Conservation (phyloP, 768 basidiomycete genomes). For the Mycena leptocephala region DNA sequence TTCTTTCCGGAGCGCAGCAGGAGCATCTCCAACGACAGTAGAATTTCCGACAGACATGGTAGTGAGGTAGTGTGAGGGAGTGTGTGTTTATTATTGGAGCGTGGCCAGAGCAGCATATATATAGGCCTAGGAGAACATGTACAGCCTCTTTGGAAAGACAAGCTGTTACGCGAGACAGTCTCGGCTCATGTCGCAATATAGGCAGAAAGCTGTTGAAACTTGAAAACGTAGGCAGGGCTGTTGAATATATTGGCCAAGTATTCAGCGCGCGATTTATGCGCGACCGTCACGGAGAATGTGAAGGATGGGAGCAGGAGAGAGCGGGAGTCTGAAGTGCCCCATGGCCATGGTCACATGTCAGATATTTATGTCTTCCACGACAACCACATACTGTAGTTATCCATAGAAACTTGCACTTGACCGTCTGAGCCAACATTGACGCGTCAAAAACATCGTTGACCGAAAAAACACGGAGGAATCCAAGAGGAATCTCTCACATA, state of each 20-base stretch:
- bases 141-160: neutral
- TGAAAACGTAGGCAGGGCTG: no score
- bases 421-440: neutral
- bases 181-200: neutral
- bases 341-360: neutral
- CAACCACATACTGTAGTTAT: no score
- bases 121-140: neutral
- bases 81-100: neutral
- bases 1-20: slow-evolving; percentile 25
- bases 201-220: neutral
- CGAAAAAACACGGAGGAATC: no score
- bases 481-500: no score
- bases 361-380: no score
- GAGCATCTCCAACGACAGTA: slow-evolving; percentile 29
- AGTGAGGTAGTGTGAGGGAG: neutral
- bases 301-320: neutral
- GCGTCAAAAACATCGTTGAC: neutral
- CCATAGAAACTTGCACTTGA: no score
- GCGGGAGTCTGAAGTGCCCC: neutral
- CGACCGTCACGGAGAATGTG: neutral
- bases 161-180: neutral
- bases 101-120: neutral
- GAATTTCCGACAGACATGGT: slow-evolving; percentile 33
- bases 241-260: neutral
- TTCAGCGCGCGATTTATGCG: neutral